A percentile compares a stretch with the other conserved stretches of the same genome.
Conservation (phyloP, 2,329 filamentous ascomycete species). For the Trichoderma koningiopsis region DNA sequence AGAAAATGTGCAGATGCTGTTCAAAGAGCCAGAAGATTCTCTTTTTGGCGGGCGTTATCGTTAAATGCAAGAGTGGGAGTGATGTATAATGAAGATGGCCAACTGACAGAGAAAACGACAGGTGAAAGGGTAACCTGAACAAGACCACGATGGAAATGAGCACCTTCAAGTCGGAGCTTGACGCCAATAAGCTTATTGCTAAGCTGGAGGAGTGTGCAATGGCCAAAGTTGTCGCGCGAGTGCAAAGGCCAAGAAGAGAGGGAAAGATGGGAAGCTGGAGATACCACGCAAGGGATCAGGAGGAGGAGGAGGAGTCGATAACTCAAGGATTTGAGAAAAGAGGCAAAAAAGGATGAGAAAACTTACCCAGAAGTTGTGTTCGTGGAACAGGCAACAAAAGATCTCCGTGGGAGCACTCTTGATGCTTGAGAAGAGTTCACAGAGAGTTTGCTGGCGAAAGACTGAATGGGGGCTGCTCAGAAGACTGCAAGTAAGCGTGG, state of each 20-base stretch:
- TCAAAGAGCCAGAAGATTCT: background rate
- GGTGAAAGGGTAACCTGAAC: background rate
- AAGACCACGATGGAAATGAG: background rate
- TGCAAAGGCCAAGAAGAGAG: background rate
- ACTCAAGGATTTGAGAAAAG: background rate
- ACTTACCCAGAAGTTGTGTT: slow-evolving; percentile 10
- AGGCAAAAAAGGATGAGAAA: background rate
- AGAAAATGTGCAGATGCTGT: background rate
- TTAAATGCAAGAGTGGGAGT: background rate
- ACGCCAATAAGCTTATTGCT: background rate
- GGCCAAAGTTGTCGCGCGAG: background rate
- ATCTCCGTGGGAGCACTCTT: background rate
- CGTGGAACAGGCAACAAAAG: background rate
- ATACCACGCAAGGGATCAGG: background rate
- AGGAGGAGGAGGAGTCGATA: background rate
- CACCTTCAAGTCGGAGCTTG: background rate
- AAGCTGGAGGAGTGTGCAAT: background rate
- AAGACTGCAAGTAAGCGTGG: background rate
- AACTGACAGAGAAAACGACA: background rate
- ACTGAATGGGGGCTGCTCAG: background rate
- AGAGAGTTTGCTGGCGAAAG: background rate
- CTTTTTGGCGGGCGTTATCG: background rate
- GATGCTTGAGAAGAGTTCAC: background rate
- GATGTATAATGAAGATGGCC: background rate
- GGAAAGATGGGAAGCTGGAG: background rate